These are phyloP conservation scores for Wickerhamomyces canadensis DNA, from an alignment of 805 yeast species.

Conservation along the genomic window DNA sequence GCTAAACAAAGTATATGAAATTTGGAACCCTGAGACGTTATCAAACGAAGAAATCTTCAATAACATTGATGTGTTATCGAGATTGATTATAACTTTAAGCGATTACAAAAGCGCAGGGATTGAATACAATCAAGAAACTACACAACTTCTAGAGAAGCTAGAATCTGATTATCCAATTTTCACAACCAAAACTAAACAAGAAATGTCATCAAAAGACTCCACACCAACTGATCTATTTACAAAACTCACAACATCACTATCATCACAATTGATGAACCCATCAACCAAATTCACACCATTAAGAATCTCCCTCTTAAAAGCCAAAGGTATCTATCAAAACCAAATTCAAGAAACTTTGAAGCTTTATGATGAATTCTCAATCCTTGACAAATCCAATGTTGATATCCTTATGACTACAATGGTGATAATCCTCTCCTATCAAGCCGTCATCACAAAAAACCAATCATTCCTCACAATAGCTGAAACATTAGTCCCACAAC, in stretches of 20 bases:
- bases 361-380: conserved; percentile 30
- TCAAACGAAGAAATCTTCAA: neutral
- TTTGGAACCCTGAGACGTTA: conserved; percentile 1
- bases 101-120: neutral
- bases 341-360: conserved; percentile 10
- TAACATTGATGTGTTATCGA: conserved; percentile 1
- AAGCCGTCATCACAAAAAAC: conserved; percentile 30
- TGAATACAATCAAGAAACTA: neutral
- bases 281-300: conserved; percentile 3
- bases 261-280: conserved; percentile 4
- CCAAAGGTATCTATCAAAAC: conserved; percentile 10
- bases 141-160: neutral
- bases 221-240: too few species aligned
- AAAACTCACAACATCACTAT: neutral
- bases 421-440: conserved; percentile 35
- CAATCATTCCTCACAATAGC: conserved; percentile 31
- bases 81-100: neutral
- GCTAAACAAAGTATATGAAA: conserved; percentile 6
- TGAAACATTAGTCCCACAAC: conserved; percentile 28
- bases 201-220: too few species aligned
- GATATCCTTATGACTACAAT: conserved; percentile 37
- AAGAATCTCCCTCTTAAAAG: conserved; percentile 7
- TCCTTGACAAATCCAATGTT: conserved; percentile 33
- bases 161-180: neutral
- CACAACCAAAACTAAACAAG: neutral